Percentiles rank a stretch among this genome's conserved stretches.
phyloP scores from a whole-genome alignment of 139 green algal genomes.

The Chlorella sp. region DNA sequence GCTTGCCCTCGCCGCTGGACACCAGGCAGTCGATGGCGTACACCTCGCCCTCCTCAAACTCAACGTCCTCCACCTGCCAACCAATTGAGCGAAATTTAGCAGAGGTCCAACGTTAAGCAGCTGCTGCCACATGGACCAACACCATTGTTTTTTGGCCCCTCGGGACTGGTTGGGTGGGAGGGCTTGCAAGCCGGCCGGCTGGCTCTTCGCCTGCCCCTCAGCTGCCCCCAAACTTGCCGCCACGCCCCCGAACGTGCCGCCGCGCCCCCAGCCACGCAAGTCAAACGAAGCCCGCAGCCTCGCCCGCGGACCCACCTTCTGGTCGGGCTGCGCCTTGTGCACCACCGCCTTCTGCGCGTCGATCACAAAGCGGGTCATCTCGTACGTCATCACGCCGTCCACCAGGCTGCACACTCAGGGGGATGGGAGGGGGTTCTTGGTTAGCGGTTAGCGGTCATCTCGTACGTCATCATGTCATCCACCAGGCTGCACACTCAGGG shows the following conservation, averaged over 20 bases:
- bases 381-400: constrained; percentile 93
- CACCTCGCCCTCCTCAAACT: constrained; percentile 98
- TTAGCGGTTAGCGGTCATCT: no score
- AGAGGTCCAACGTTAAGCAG: no score
- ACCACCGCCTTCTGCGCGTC: constrained; percentile 97
- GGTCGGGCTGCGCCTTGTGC: constrained; percentile 84
- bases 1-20: constrained; percentile 87
- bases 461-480: constrained; percentile 93
- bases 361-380: constrained; percentile 98
- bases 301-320: constrained; percentile 41
- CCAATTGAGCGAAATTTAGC: neutral
- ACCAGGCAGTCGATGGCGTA: constrained; percentile 97
- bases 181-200: no score
- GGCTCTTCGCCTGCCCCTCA: no score
- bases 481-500: constrained; percentile 64
- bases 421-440: no score
- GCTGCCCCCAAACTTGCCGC: no score
- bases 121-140: no score
- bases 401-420: constrained; percentile 64
- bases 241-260: no score
- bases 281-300: neutral
- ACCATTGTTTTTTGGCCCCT: no score
- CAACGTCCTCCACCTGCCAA: constrained; percentile 78
- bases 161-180: no score
- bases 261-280: no score